Base-by-base conservation (phyloP, 192 early-diverging fungal genomes). In the Rhizophagus prolifer region DNA sequence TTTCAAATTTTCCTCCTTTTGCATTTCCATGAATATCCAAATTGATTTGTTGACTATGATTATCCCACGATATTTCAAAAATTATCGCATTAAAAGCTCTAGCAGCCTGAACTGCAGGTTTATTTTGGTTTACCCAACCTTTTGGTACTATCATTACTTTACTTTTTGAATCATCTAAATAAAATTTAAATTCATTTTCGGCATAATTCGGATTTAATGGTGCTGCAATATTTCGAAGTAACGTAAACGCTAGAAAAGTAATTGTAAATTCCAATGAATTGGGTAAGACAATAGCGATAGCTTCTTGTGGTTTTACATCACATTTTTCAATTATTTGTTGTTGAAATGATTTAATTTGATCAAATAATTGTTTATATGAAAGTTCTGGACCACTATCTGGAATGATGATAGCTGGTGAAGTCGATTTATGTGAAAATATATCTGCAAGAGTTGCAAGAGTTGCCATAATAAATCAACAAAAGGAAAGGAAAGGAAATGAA, bases 121-220 rank as follows among this genome's bases (percentile, higher is more conserved):
- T 82, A 16, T 85, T 79, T 58, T 87, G 81, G 1, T 79, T 78
- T 30, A 63, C 69, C 13, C 81, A 81, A 23, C 85, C 90, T 38
- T 82, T 80, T 4, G 90, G 89, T 13, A 93, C 86, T 61, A 95
- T 87, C 25, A 95, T 79, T 26, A 89, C 82, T 23, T 84, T 85
- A 58, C 82, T 79, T 66, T 85, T 75, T n/a, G 92, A 87, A 79
- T 93, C 92, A 26, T 94, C 84, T 19, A 95, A 75, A 66, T 94
- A 93, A 80, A 92, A 93, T 58, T 87, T 88, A 58, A 93, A 84
- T 81, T 95, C 94, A 31, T 88, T 83, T 62, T 89, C 83, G 25
- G 87, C 88, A 80, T 91, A 88, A 8, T 84, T 82, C 12, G 91
- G 85, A 76, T 94, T 93, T 25, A 95, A 82, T 41, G 94, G 94